phyloP scores from a whole-genome alignment of 768 basidiomycete species.

The Tulasnella sp. region DNA sequence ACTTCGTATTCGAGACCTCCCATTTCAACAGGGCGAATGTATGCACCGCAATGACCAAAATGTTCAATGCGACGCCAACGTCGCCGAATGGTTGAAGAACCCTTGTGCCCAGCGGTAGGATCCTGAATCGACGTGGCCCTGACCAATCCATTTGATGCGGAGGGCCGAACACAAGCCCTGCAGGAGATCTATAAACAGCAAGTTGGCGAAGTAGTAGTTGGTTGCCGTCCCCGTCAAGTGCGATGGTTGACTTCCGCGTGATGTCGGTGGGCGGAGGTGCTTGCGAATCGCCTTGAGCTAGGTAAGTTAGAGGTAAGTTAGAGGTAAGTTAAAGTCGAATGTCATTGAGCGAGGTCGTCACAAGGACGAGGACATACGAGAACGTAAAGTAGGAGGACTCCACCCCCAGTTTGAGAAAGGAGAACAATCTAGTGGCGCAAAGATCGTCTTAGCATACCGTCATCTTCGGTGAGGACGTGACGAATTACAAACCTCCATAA shows the following conservation, averaged over 20 bases:
- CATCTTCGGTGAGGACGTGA: background rate
- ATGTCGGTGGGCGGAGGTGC: background rate
- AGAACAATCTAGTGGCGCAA: background rate
- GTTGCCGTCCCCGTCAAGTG: conserved; percentile 36
- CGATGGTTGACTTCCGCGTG: background rate
- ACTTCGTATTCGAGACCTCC: conserved; percentile 41
- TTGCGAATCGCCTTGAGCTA: background rate
- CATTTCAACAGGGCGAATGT: conserved; percentile 48
- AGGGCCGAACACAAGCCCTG: conserved; percentile 47
- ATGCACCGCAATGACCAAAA: conserved; percentile 48
- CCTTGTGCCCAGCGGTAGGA: conserved; percentile 47
- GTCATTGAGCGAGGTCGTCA: too few relatives aligned
- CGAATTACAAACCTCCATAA: background rate
- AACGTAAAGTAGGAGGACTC: background rate
- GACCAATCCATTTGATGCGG: conserved; percentile 45
- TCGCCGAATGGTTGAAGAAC: conserved; percentile 49
- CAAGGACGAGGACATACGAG: background rate
- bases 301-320: too few relatives aligned
- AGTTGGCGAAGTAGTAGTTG: conserved; percentile 42
- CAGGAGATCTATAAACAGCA: conserved; percentile 42
- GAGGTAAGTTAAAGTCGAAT: too few relatives aligned
- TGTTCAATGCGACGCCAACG: conserved; percentile 48
- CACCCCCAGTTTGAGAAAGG: background rate
- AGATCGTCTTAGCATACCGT: background rate
- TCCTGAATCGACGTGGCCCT: conserved; percentile 44